Conservation (phyloP, 2,329 filamentous ascomycete genomes). For the Moelleriella libera region DNA sequence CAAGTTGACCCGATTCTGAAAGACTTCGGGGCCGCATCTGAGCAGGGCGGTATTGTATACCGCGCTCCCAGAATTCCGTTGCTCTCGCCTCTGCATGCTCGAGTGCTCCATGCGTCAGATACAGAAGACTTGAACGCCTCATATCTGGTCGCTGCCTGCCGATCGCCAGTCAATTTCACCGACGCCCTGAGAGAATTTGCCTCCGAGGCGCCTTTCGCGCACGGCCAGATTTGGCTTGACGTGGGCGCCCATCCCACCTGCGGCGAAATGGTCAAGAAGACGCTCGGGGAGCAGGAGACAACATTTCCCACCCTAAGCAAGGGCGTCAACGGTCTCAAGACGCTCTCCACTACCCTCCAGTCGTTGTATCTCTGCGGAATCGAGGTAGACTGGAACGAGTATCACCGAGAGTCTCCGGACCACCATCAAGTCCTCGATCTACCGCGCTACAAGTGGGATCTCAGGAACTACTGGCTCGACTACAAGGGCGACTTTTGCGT, state of each 20-base stretch:
- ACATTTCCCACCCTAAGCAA: not conserved
- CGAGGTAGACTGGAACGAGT: not conserved
- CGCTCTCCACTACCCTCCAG: not conserved
- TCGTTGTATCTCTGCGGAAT: not conserved
- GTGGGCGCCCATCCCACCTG: not conserved
- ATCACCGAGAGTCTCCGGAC: not conserved
- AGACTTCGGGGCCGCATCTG: constrained; percentile 36
- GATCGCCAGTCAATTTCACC: not conserved
- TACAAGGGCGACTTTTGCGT: not conserved
- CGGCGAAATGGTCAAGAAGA: not conserved
- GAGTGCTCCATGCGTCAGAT: not conserved
- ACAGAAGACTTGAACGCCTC: not conserved
- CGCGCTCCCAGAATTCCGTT: constrained; percentile 31
- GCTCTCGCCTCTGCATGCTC: constrained; percentile 48
- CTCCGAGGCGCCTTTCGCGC: not conserved
- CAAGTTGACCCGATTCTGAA: constrained; percentile 41
- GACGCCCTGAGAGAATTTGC: not conserved
- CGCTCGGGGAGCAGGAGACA: not conserved
- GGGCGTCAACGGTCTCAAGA: not conserved
- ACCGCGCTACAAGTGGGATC: not conserved
- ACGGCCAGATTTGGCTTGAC: not conserved
- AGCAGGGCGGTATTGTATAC: not conserved
- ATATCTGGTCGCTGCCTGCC: not conserved
- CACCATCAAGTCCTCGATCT: not conserved
- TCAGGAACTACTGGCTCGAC: not conserved